Evolutionary conservation across 495 filamentous ascomycete genomes (phyloP), one percentile per base, ranked within the genome.

Genomic region (Penicillium diatomitis): DNA sequence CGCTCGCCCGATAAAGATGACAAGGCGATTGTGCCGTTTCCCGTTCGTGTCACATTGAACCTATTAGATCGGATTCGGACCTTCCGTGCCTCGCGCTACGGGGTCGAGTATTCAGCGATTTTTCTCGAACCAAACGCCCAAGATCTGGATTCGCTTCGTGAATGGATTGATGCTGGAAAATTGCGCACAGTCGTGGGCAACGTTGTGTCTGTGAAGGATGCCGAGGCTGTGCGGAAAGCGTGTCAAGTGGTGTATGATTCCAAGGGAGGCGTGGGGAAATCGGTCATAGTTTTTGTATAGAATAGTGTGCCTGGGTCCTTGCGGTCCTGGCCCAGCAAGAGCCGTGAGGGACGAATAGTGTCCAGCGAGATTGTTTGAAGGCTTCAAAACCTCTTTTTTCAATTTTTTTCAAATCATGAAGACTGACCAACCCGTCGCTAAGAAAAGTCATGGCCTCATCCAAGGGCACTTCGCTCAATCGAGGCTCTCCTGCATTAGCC

Each of bases 221-320:
- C 79, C 2, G 60, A 73, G 37, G 63, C 50, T 0, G 61, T 81
- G 2, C 68, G 65, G 49, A 52, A 55, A 32, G 76, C 62, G 11
- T 75, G 73, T 46, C 56, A 71, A 47, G 60, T 68, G 52, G 71
- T 82, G 12, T 67, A 62, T 27, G 65, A 64, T 20, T 70, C 67
- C 3, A 78, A 76, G 49, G 78, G 79, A 0, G 79, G 78, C 3
- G 45, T 79, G 28, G 79, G 79, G 30, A 80, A 79, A 59, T 58
- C 78, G 50, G 74, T 81, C 4, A 61, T 81, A 49, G 11, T 28
- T 2, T 48, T 48, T 41, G 46, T 40, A 20, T 20, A 20, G 20
- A 20, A 20, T 20, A 20, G 20, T 2, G 20, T 20, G 20, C 20
- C 20, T 20, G 20, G 20, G 20, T 20, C 2, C 2, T 20, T 20